Conservation (phyloP, 2,329 filamentous ascomycete species). For the Venturia nashicola region DNA sequence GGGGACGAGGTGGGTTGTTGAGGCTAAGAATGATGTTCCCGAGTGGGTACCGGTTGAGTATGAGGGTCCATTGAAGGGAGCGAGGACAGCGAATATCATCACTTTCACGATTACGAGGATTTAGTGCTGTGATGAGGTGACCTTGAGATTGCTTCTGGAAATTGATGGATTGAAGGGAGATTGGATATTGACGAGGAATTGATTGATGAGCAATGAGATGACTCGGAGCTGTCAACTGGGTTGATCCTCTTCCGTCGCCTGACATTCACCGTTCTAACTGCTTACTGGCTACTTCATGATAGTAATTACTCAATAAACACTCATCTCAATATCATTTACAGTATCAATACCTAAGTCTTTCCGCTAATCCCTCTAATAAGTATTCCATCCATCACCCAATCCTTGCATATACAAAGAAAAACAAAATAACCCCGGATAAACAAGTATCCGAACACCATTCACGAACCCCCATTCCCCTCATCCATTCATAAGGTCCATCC, state of each 20-base stretch:
- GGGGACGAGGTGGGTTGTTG: slow-evolving; percentile 7
- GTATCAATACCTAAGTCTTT: neutral
- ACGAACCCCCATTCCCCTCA: no score
- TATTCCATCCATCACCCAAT: no score
- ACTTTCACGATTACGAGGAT: neutral
- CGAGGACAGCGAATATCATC: neutral
- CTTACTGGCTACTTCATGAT: neutral
- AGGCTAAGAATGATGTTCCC: neutral
- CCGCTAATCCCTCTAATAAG: neutral
- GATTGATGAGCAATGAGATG: neutral
- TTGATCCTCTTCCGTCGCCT: neutral
- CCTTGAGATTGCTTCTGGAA: neutral
- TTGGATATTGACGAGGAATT: neutral
- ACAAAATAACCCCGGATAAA: no score
- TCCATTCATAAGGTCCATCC: no score
- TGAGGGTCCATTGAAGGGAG: neutral
- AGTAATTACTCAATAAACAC: neutral
- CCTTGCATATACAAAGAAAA: no score
- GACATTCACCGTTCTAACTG: neutral
- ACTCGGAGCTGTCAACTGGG: no score
- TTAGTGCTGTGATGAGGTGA: neutral
- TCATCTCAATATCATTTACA: neutral
- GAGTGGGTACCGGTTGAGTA: neutral
- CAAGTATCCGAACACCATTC: no score
- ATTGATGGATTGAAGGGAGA: neutral